Conservation (phyloP, 768 basidiomycete genomes). For the Leucocoprinus sp. region DNA sequence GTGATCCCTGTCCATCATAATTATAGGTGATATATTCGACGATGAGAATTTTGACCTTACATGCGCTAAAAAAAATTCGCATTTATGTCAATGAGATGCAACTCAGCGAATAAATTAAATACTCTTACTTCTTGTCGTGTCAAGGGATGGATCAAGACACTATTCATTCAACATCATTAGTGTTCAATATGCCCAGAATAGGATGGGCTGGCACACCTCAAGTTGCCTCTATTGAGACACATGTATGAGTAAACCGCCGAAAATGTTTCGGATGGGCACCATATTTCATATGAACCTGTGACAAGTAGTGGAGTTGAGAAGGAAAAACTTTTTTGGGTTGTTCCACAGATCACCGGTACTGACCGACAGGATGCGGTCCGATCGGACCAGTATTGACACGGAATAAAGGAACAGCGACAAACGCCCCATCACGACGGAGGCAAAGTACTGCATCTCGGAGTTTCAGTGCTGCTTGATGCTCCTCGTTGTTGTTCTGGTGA, state of each 20-base stretch:
- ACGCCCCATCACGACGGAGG: constrained; percentile 66
- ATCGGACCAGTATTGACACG: constrained; percentile 62
- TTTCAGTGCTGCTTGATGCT: constrained; percentile 57
- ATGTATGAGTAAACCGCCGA: constrained; percentile 71
- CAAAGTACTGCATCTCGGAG: constrained; percentile 66
- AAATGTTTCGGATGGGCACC: constrained; percentile 72
- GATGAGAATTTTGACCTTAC: constrained; percentile 27
- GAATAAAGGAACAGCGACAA: constrained; percentile 70
- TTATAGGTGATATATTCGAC: not conserved
- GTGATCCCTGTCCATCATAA: constrained; percentile 49
- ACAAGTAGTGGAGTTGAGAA: not conserved
- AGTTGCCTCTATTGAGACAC: constrained; percentile 52
- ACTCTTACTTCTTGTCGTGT: constrained; percentile 56
- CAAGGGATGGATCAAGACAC: constrained; percentile 67
- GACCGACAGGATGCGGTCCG: constrained; percentile 72
- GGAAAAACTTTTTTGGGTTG: not conserved
- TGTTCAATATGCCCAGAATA: not conserved
- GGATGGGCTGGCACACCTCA: constrained; percentile 47
- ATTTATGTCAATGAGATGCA: not conserved
- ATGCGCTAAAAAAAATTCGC: constrained; percentile 29
- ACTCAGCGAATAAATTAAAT: constrained; percentile 4
- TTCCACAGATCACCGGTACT: constrained; percentile 16
- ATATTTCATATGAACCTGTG: constrained; percentile 76
- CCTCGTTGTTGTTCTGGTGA: constrained; percentile 53
- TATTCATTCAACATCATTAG: constrained; percentile 19